A percentile compares a stretch with the other conserved stretches of the same genome.
These are phyloP conservation scores for Hypoxylon crocopeplum DNA, from an alignment of 495 filamentous ascomycete genomes.

Conservation along the genomic window DNA sequence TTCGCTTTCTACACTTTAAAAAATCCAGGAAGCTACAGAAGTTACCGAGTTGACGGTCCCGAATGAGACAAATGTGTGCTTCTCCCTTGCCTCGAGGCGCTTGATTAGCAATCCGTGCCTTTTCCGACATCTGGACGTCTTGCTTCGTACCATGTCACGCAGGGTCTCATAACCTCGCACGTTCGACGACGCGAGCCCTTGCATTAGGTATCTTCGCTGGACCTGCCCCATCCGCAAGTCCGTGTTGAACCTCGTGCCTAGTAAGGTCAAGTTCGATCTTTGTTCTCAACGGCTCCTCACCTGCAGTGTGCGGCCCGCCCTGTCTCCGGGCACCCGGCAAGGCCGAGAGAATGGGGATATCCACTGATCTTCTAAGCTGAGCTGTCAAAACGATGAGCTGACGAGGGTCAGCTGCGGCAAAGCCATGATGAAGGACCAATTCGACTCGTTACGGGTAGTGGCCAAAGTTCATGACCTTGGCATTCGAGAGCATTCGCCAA, in stretches of 20 bases:
- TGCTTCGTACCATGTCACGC: constrained; percentile 1
- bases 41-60: not conserved
- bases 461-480: too few species aligned
- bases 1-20: not conserved
- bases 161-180: constrained; percentile 18
- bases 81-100: not conserved
- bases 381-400: constrained; percentile 3
- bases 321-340: not conserved
- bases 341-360: constrained; percentile 14
- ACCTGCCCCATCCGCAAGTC: constrained; percentile 1
- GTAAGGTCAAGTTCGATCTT: too few species aligned
- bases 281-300: not conserved
- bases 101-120: not conserved
- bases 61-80: constrained; percentile 3
- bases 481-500: not conserved
- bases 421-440: not conserved
- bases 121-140: not conserved
- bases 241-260: not conserved
- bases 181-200: constrained; percentile 19
- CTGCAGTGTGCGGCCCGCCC: not conserved
- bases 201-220: not conserved
- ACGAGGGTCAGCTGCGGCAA: constrained; percentile 3
- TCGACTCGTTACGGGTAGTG: not conserved
- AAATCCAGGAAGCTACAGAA: not conserved
- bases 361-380: constrained; percentile 31